Evolutionary conservation across 495 filamentous ascomycete genomes (phyloP).

Genomic region (Podospora australis): DNA sequence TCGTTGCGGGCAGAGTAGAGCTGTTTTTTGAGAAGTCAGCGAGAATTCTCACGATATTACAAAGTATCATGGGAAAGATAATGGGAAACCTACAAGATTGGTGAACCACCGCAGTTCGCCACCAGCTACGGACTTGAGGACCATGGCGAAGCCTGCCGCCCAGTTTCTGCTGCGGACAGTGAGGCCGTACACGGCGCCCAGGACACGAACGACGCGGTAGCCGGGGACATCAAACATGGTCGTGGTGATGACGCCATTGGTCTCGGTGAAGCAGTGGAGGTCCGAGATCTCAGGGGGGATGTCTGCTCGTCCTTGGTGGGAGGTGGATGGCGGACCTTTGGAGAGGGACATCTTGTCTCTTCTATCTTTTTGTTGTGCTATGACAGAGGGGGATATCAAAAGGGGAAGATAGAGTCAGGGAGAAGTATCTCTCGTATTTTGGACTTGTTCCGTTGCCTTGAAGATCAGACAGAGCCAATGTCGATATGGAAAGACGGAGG

Average conservation of each 20-base stretch:
- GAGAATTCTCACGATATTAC: neutral
- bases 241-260: slow-evolving; percentile 51
- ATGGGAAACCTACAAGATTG: slow-evolving; percentile 30
- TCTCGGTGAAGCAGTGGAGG: slow-evolving; percentile 54
- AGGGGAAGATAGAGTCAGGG: too few relatives aligned
- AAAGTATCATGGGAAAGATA: neutral
- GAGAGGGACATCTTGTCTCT: slow-evolving; percentile 17
- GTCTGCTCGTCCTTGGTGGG: slow-evolving; percentile 16
- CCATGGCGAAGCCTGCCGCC: slow-evolving; percentile 37
- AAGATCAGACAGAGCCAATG: neutral
- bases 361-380: too few relatives aligned
- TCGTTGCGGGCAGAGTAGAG: slow-evolving; percentile 51
- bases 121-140: slow-evolving; percentile 46
- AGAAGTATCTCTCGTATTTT: neutral
- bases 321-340: slow-evolving; percentile 13
- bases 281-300: slow-evolving; percentile 32
- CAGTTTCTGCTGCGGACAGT: slow-evolving; percentile 52
- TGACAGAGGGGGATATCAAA: too few relatives aligned
- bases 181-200: slow-evolving; percentile 54
- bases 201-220: slow-evolving; percentile 50
- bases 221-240: slow-evolving; percentile 50
- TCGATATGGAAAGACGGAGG: neutral
- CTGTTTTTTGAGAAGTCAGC: slow-evolving; percentile 11
- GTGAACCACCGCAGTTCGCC: slow-evolving; percentile 55
- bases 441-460: slow-evolving; percentile 2